Evolutionary conservation across 2,329 filamentous ascomycete species (phyloP).

Genomic region (Pseudodiploospora longispora): DNA sequence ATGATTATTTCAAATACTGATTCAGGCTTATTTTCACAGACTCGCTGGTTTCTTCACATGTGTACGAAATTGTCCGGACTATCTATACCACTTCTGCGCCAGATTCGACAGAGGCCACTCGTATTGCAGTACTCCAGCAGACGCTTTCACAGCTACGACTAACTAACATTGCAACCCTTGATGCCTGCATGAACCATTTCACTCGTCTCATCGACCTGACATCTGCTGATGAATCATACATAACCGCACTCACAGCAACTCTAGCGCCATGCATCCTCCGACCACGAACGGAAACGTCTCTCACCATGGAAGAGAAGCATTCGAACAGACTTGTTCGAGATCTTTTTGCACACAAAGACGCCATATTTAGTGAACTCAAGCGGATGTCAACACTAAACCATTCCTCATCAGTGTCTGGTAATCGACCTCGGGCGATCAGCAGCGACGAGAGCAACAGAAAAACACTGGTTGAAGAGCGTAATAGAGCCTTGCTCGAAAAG

Average conservation of each 20-base stretch:
- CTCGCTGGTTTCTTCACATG: constrained; percentile 94
- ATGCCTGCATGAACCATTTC: constrained; percentile 97
- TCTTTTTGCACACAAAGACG: constrained; percentile 85
- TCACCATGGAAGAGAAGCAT: constrained; percentile 94
- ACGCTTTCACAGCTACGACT: constrained; percentile 90
- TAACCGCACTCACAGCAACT: constrained; percentile 62
- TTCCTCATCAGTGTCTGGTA: constrained; percentile 46
- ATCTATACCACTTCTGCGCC: constrained; percentile 81
- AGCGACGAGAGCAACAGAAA: constrained; percentile 94
- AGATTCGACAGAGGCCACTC: constrained; percentile 67
- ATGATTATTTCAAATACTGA: neutral
- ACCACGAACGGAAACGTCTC: constrained; percentile 75
- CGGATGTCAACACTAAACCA: constrained; percentile 68
- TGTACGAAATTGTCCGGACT: constrained; percentile 97
- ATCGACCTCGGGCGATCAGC: constrained; percentile 76
- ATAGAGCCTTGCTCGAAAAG: constrained; percentile 68
- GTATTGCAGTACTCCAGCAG: constrained; percentile 87
- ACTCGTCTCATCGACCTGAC: constrained; percentile 94
- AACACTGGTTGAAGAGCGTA: constrained; percentile 88
- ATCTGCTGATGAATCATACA: constrained; percentile 84
- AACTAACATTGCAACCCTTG: constrained; percentile 96
- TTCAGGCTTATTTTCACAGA: constrained; percentile 44
- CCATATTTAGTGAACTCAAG: constrained; percentile 93
- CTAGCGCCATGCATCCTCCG: constrained; percentile 83
- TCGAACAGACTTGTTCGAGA: constrained; percentile 85